Percentiles rank a stretch among this genome's conserved stretches.
phyloP scores from a whole-genome alignment of 495 filamentous ascomycete genomes.

The Penicillium dipodomyicola region DNA sequence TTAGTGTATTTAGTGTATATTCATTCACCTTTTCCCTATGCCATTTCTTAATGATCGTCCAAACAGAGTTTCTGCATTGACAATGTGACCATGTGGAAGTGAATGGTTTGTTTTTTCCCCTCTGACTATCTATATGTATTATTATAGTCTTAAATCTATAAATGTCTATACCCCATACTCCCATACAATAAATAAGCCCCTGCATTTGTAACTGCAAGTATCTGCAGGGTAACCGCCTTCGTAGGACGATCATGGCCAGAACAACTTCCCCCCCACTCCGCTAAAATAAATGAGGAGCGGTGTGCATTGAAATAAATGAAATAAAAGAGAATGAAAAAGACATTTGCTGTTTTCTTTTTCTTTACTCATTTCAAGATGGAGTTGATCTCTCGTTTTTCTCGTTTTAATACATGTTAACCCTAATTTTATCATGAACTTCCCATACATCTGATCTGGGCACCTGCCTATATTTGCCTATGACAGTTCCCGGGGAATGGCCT shows the following conservation, averaged over 20 bases:
- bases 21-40: no score
- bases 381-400: no score
- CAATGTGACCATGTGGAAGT: constrained; percentile 4
- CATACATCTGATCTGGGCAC: constrained; percentile 2
- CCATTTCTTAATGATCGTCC: background rate
- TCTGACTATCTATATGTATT: background rate
- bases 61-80: background rate
- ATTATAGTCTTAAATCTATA: background rate
- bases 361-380: constrained; percentile 11
- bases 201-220: constrained; percentile 16
- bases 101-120: background rate
- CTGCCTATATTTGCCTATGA: constrained; percentile 3
- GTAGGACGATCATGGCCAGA: constrained; percentile 15
- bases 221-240: constrained; percentile 3
- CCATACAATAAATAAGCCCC: constrained; percentile 5
- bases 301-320: constrained; percentile 6
- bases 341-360: constrained; percentile 1
- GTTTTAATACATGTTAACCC: constrained; percentile 13
- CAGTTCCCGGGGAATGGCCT: constrained; percentile 16
- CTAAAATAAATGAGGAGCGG: constrained; percentile 15
- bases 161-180: background rate
- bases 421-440: constrained; percentile 18
- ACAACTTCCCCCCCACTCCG: constrained; percentile 13
- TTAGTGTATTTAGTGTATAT: no score
- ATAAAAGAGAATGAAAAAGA: constrained; percentile 4